Percentiles rank a stretch among this genome's conserved stretches.
These are phyloP conservation scores for Aspergillus ruber DNA, from an alignment of 2,329 filamentous ascomycete genomes.

Conservation along the genomic window DNA sequence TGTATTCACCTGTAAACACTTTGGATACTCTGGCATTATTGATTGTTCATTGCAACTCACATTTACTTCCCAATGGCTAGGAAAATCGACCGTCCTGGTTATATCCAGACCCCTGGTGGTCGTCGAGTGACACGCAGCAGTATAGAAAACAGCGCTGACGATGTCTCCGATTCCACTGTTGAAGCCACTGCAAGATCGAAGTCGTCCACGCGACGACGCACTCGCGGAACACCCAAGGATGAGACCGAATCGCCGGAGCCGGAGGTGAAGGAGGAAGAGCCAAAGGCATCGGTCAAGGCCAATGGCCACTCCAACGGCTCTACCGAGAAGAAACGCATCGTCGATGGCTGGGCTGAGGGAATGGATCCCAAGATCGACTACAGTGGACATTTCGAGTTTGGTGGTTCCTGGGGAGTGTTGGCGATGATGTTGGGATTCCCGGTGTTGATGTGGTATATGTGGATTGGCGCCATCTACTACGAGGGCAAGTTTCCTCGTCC, in stretches of 20 bases:
- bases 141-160: constrained; percentile 25
- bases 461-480: constrained; percentile 92
- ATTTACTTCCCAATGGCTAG: constrained; percentile 26
- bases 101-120: constrained; percentile 45
- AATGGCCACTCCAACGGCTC: constrained; percentile 14
- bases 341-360: constrained; percentile 38
- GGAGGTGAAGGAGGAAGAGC: constrained; percentile 13
- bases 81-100: constrained; percentile 47
- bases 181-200: constrained; percentile 15
- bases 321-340: constrained; percentile 22
- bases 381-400: constrained; percentile 67
- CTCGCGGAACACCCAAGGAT: constrained; percentile 20
- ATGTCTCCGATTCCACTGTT: constrained; percentile 20
- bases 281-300: constrained; percentile 15
- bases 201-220: constrained; percentile 25
- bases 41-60: neutral
- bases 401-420: constrained; percentile 71
- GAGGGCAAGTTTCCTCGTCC: constrained; percentile 71
- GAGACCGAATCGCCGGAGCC: constrained; percentile 9
- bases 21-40: neutral
- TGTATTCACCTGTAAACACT: neutral
- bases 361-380: constrained; percentile 40
- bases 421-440: constrained; percentile 91
- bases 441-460: constrained; percentile 98
- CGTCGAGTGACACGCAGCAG: constrained; percentile 41